Percentiles rank a stretch among this genome's conserved stretches.
phyloP scores from a whole-genome alignment of 208 protist species.

The Zelonia costaricensis region DNA sequence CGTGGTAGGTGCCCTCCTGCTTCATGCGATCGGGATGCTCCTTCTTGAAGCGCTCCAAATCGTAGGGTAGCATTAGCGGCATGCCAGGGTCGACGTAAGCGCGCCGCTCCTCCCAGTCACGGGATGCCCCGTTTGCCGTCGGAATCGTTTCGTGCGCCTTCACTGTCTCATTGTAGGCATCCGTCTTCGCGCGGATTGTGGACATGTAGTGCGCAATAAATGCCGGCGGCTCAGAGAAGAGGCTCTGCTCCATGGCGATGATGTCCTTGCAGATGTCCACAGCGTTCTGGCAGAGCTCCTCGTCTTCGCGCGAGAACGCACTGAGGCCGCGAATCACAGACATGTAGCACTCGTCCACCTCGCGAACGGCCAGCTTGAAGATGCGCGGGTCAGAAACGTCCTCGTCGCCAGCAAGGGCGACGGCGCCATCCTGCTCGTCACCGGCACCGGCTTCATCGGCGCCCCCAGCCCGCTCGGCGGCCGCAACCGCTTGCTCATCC shows the following conservation, averaged over 20 bases:
- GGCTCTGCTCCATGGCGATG: slow-evolving; percentile 56
- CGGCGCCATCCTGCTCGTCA: neutral
- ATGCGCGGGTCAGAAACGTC: slow-evolving; percentile 21
- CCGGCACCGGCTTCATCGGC: neutral
- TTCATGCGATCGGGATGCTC: slow-evolving; percentile 26
- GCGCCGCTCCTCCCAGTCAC: slow-evolving; percentile 35
- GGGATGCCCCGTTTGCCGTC: slow-evolving; percentile 10
- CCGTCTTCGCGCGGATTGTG: slow-evolving; percentile 4
- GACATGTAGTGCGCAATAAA: slow-evolving; percentile 32
- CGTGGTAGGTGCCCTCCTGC: slow-evolving; percentile 59
- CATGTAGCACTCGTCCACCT: slow-evolving; percentile 48
- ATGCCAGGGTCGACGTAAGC: slow-evolving; percentile 74
- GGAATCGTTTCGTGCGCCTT: slow-evolving; percentile 12
- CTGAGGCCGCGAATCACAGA: slow-evolving; percentile 51
- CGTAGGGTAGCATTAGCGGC: slow-evolving; percentile 62
- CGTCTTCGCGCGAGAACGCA: slow-evolving; percentile 38
- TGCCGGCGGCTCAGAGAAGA: slow-evolving; percentile 71
- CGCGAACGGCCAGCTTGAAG: slow-evolving; percentile 36
- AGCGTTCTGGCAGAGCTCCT: slow-evolving; percentile 28
- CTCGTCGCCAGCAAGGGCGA: slow-evolving; percentile 5
- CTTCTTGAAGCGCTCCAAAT: slow-evolving; percentile 36
- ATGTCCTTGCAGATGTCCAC: slow-evolving; percentile 54
- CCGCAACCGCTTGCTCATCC: neutral
- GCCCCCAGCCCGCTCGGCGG: neutral
- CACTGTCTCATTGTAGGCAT: slow-evolving; percentile 17